phyloP scores from a whole-genome alignment of 371 early-diverging fungal species.

The Cladochytrium tenue region DNA sequence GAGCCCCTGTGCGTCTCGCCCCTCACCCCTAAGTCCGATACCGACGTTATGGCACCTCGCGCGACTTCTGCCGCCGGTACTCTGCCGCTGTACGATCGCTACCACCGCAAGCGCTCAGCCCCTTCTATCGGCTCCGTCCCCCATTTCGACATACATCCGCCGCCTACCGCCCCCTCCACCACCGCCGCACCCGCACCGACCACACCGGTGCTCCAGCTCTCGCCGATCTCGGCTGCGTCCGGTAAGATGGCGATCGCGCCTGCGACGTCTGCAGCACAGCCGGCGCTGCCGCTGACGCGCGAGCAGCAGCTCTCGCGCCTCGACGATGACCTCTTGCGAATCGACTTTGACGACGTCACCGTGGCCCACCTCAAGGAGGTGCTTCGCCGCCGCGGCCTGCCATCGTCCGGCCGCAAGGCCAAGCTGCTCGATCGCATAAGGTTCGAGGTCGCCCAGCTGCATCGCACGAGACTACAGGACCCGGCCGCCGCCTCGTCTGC shows the following conservation, averaged over 20 bases:
- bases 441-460: background rate
- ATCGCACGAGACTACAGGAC: background rate
- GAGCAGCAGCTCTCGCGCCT: too few species aligned
- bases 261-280: slow-evolving; percentile 17
- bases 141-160: too few species aligned
- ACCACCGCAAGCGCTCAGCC: too few species aligned
- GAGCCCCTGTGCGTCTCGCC: too few species aligned
- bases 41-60: too few species aligned
- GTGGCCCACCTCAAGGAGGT: slow-evolving; percentile 76
- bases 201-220: background rate
- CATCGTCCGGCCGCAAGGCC: slow-evolving; percentile 74
- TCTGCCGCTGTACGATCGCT: too few species aligned
- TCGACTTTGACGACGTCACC: slow-evolving; percentile 76
- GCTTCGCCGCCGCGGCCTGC: slow-evolving; percentile 68
- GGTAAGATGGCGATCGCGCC: slow-evolving; percentile 1
- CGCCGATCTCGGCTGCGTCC: background rate
- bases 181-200: background rate
- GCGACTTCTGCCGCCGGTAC: too few species aligned
- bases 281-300: slow-evolving; percentile 16
- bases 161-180: too few species aligned
- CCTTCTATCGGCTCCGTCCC: too few species aligned
- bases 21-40: too few species aligned
- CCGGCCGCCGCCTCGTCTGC: too few species aligned
- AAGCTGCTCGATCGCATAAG: background rate
- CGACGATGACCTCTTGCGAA: slow-evolving; percentile 65